Evolutionary conservation across 2,329 filamentous ascomycete species (phyloP).

Genomic region (Cladobotryum protrusum): DNA sequence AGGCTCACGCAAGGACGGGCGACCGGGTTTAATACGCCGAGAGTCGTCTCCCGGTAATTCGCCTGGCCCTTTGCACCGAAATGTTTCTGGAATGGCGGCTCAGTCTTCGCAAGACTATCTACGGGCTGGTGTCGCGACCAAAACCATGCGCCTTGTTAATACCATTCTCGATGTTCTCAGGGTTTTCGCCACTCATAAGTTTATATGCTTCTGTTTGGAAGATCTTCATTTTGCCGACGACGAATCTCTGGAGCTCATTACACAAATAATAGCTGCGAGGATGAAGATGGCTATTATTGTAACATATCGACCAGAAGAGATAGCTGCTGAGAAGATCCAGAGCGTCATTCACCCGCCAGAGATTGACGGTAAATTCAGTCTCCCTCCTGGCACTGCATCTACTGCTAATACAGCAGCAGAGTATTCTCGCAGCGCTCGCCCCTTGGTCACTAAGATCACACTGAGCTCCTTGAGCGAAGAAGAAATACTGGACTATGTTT

Average conservation of each 20-base stretch:
- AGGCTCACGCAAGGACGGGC: slow-evolving; percentile 25
- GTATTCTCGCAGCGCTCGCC: slow-evolving; percentile 38
- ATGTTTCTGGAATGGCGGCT: slow-evolving; percentile 32
- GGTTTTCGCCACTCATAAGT: slow-evolving; percentile 73
- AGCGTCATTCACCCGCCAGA: slow-evolving; percentile 49
- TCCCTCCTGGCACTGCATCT: not conserved
- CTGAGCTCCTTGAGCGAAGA: slow-evolving; percentile 69
- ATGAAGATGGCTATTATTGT: slow-evolving; percentile 78
- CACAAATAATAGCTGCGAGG: slow-evolving; percentile 69
- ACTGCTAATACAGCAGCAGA: slow-evolving; percentile 30
- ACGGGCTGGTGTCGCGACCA: slow-evolving; percentile 51
- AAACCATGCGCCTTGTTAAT: slow-evolving; percentile 72
- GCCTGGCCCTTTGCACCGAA: slow-evolving; percentile 29
- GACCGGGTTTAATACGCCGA: slow-evolving; percentile 34
- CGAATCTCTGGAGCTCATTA: slow-evolving; percentile 77
- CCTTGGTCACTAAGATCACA: slow-evolving; percentile 62
- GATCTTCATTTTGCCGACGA: slow-evolving; percentile 87
- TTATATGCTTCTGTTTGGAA: slow-evolving; percentile 84
- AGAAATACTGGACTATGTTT: slow-evolving; percentile 77
- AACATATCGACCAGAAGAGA: slow-evolving; percentile 65
- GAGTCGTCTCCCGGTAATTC: slow-evolving; percentile 45
- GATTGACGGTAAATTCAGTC: slow-evolving; percentile 39
- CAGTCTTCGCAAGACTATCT: slow-evolving; percentile 56
- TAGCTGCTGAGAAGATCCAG: slow-evolving; percentile 49
- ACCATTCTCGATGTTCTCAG: slow-evolving; percentile 81